Evolutionary conservation across 2,329 filamentous ascomycete species (phyloP), one percentile per base, ranked within the genome.

Genomic region (Hymenoscyphus salicellus): DNA sequence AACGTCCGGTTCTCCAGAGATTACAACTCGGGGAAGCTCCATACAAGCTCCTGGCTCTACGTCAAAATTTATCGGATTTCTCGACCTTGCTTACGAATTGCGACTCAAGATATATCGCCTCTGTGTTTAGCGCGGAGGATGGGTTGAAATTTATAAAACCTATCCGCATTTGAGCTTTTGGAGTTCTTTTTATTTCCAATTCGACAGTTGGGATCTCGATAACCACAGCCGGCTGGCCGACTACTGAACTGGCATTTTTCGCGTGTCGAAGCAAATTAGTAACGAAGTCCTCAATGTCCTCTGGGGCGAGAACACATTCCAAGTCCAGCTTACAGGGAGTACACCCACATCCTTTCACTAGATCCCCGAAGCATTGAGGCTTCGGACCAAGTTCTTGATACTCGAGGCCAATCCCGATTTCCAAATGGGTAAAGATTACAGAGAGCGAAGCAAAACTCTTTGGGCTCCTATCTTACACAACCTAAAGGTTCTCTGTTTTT

Each of bases 81-180:
- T 62, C 58, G 52, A 33, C 30, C 55, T 65, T 33, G 60, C 60
- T 17, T 55, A 28, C 20, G 63, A 65, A 32, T 28, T 65, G 30
- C 55, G 63, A 33, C 55, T 38, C 17, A 33, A 62, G 28, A 65
- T 65, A 5, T 65, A 65, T 46, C 63, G 32, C 41, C 55, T 62
- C 38, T 62, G 28, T 23, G 59, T 65, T 41, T 60, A 36, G 17
- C 58, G 58, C 57, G 61, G 61, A 26, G 33, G 55, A 58, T 4
- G n/a, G 16, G n/a, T n/a, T 43, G 41, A 43, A 3, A 43, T 43
- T 6, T 4, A 7, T n/a, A 14, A 43, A n/a, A 43, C n/a, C 17
- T 6, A 5, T 5, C 4, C 2, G 5, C 16, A 17, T 7, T n/a
- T 14, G 5, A 6, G 16, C 6, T n/a, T 43, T 43, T n/a, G 16